A percentile compares a stretch with the other conserved stretches of the same genome.
phyloP scores from a whole-genome alignment of 148 eudicot genomes.

The Rheum nobile region DNA sequence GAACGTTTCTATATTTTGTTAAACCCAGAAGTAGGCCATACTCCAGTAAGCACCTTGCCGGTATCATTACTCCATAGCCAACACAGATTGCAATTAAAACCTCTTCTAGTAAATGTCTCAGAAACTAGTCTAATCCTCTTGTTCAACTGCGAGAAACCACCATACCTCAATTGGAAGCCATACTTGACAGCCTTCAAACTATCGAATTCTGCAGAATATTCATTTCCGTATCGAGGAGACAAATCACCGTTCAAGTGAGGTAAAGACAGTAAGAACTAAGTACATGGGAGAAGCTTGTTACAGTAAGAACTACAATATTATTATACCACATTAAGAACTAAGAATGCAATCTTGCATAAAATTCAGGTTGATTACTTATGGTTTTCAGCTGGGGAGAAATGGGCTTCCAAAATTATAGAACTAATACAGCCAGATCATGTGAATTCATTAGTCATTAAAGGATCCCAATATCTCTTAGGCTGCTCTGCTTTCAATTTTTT shows the following conservation, averaged over 20 bases:
- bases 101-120: background rate
- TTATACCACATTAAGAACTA: background rate
- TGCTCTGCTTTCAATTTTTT: background rate
- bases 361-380: background rate
- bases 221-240: background rate
- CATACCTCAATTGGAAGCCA: background rate
- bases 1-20: too few relatives aligned
- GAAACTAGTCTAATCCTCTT: background rate
- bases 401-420: background rate
- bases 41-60: background rate
- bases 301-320: background rate
- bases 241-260: background rate
- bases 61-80: background rate
- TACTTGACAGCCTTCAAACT: background rate
- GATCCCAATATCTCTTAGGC: background rate
- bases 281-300: background rate
- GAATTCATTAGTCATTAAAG: background rate
- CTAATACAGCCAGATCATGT: constrained; percentile 1
- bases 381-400: background rate
- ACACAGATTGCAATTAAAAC: background rate
- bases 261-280: background rate
- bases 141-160: background rate
- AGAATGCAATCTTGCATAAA: background rate
- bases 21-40: background rate
- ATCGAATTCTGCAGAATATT: background rate